Base-by-base conservation (phyloP, 306 rosid genomes). In the Pyrus bretschneideri region DNA sequence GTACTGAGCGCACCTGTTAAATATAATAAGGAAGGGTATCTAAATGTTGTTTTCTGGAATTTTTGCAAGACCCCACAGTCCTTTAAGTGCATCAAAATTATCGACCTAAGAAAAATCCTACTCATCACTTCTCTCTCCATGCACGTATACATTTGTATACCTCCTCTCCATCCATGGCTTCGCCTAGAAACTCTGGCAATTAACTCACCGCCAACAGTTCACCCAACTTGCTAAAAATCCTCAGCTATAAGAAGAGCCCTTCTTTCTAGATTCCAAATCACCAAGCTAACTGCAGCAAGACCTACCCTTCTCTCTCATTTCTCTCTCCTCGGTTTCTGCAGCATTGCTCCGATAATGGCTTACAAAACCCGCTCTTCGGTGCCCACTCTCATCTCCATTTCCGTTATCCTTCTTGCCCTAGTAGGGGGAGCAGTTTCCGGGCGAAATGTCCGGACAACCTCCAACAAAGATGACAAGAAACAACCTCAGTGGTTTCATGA, bases 181-280 rank as follows among this genome's bases (percentile, higher is more conserved):
- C 76, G n/a, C 21, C 44, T 6, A 23, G 15, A 14, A 11, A 42
- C 12, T 23, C 60, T 52, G 45, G 59, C 66, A 22, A 81, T 84
- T 91, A 75, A 91, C 78, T 89, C 89, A 76, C 94, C 89, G 91
- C 80, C 79, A 59, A 82, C 75, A 44, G 82, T 79, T 55, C 84
- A 85, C 88, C 92, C 59, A 61, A 80, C 84, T 67, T 23, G 58
- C 45, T 8, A 44, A 54, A 68, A 58, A 64, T 25, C 78, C 38
- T 38, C 79, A 1, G 9, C 82, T 85, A 82, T 83, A 85, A 83
- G 81, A 74, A 82, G 75, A 82, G 42, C 69, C 46, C 78, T 69
- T 59, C 67, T 72, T 45, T 70, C 67, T 9, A 42, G n/a, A 25
- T 62, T 46, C 67, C 81, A 71, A 89, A 80, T 57, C 93, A 85